phyloP scores from a whole-genome alignment of 2,329 filamentous ascomycete genomes.

The Colletotrichum tamarilloi region DNA sequence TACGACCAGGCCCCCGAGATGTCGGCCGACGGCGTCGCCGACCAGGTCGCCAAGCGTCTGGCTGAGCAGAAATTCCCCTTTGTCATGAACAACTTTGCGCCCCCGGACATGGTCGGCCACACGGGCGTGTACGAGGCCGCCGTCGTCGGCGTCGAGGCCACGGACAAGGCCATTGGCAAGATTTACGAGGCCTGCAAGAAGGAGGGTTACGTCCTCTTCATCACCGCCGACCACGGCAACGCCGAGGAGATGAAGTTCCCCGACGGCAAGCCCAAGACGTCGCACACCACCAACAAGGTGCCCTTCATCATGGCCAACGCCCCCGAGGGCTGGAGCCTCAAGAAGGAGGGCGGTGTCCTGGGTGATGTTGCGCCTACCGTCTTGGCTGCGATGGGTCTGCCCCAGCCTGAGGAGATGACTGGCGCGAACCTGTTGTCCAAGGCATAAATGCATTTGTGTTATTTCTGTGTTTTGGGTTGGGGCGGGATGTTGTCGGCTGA shows the following conservation, averaged over 20 bases:
- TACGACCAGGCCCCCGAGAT: conserved; percentile 97
- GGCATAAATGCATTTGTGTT: conserved; percentile 41
- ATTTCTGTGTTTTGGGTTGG: not conserved
- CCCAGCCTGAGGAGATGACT: conserved; percentile 92
- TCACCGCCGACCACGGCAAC: conserved; percentile 97
- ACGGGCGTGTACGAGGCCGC: conserved; percentile 97
- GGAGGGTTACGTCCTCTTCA: conserved; percentile 91
- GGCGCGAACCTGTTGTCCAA: conserved; percentile 86
- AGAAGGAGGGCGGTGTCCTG: conserved; percentile 82
- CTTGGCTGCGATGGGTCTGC: conserved; percentile 88
- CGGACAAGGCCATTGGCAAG: conserved; percentile 92
- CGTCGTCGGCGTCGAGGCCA: conserved; percentile 84
- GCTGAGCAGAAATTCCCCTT: conserved; percentile 90
- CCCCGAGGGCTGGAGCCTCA: conserved; percentile 86
- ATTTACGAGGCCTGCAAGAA: conserved; percentile 96
- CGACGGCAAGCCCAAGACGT: conserved; percentile 96
- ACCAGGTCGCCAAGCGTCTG: conserved; percentile 90
- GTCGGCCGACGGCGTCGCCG: conserved; percentile 90
- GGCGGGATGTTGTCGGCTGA: not conserved
- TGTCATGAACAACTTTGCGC: conserved; percentile 99
- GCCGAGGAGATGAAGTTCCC: conserved; percentile 99
- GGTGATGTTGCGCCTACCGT: conserved; percentile 98
- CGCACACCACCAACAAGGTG: conserved; percentile 97
- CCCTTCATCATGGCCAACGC: conserved; percentile 99
- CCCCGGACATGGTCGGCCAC: conserved; percentile 99